Evolutionary conservation across 495 filamentous ascomycete genomes (phyloP).

Genomic region (Penicillium subrubescens): DNA sequence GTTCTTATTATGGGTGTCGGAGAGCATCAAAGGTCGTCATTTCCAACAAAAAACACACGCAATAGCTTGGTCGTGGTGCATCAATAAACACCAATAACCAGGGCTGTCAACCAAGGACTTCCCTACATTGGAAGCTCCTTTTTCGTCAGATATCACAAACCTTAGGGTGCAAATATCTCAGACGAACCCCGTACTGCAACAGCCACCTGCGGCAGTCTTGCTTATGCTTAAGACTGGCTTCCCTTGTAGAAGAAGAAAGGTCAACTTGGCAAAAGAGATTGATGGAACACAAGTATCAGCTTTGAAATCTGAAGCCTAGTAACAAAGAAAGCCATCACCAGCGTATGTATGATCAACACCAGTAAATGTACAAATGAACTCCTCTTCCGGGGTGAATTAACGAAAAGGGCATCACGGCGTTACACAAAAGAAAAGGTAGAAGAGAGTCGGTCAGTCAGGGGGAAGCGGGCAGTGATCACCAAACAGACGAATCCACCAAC

Average conservation of each 20-base stretch:
- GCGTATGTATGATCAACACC: conserved; percentile 26
- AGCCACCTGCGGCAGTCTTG: background rate
- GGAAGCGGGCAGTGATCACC: conserved; percentile 9
- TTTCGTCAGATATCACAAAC: too few species aligned
- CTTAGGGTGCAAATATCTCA: too few species aligned
- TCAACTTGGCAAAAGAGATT: background rate
- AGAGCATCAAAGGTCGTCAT: too few species aligned
- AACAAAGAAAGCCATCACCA: conserved; percentile 10
- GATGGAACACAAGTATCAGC: background rate
- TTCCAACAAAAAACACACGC: too few species aligned
- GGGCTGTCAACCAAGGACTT: background rate
- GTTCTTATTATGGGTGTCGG: too few species aligned
- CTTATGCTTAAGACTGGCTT: background rate
- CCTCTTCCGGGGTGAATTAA: conserved; percentile 23
- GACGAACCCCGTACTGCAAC: background rate
- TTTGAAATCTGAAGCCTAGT: background rate
- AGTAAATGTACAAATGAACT: conserved; percentile 43
- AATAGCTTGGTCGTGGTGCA: background rate
- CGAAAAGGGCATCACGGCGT: conserved; percentile 39
- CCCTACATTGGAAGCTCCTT: background rate
- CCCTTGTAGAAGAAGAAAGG: background rate
- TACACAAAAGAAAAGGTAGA: conserved; percentile 40
- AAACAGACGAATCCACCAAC: background rate
- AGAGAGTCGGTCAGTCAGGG: conserved; percentile 19
- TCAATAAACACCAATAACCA: background rate